These are phyloP conservation scores for Biscogniauxia marginata DNA, from an alignment of 2,329 filamentous ascomycete genomes.

Conservation along the genomic window DNA sequence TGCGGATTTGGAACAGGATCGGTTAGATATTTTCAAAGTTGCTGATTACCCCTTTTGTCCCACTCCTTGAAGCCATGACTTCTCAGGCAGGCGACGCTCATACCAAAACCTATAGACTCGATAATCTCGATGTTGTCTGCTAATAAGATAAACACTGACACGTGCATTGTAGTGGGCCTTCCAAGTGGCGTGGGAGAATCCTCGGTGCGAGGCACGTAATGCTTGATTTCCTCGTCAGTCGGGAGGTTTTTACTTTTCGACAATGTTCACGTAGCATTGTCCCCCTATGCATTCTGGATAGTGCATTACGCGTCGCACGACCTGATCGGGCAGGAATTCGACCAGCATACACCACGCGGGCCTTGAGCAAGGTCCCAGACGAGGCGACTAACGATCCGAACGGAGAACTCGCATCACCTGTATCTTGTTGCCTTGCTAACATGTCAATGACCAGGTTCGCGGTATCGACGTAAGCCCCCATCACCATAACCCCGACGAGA, in stretches of 20 bases:
- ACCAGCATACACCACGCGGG: background rate
- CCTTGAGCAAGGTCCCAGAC: background rate
- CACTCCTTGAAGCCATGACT: background rate
- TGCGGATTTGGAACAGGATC: slow-evolving; percentile 70
- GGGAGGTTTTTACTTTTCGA: background rate
- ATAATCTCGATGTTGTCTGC: background rate
- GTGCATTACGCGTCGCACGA: background rate
- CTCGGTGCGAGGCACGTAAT: slow-evolving; percentile 58
- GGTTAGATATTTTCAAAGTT: slow-evolving; percentile 11
- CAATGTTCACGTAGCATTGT: background rate
- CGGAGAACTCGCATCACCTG: background rate
- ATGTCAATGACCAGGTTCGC: slow-evolving; percentile 52
- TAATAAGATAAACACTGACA: slow-evolving; percentile 10
- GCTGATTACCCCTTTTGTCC: background rate
- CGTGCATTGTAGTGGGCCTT: slow-evolving; percentile 54
- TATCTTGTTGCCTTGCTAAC: slow-evolving; percentile 10
- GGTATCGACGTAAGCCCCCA: slow-evolving; percentile 71
- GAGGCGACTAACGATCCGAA: background rate
- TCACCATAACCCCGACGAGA: slow-evolving; percentile 54
- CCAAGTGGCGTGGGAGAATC: slow-evolving; percentile 64
- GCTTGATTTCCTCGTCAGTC: slow-evolving; percentile 6
- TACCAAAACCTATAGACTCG: background rate
- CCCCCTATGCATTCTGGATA: background rate
- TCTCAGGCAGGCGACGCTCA: background rate
- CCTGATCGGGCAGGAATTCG: background rate